Conservation (phyloP, 1,284 basidiomycete species). For the Leucoagaricus sp. region DNA sequence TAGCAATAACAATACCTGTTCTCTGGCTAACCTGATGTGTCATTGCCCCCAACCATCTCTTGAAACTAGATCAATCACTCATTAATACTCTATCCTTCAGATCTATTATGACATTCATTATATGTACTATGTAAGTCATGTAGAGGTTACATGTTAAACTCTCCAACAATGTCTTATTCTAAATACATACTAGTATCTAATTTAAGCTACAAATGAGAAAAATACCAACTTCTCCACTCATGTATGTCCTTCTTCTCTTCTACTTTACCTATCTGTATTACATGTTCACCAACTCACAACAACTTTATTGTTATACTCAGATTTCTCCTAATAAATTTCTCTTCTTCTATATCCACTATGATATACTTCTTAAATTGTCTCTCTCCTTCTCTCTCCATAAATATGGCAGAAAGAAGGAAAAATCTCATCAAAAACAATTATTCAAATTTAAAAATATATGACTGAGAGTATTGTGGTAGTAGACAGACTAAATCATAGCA, state of each 20-base stretch:
- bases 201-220: constrained; percentile 75
- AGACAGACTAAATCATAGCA: constrained; percentile 76
- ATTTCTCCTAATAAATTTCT: constrained; percentile 62
- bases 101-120: no score
- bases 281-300: no score
- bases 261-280: not conserved
- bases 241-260: constrained; percentile 36
- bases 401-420: constrained; percentile 91
- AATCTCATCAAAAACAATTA: constrained; percentile 67
- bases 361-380: constrained; percentile 73
- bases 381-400: constrained; percentile 76
- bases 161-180: no score
- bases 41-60: no score
- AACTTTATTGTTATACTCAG: constrained; percentile 45
- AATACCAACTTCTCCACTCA: constrained; percentile 71
- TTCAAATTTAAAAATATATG: constrained; percentile 69
- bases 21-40: no score
- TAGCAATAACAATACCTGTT: no score
- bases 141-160: no score
- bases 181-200: constrained; percentile 78
- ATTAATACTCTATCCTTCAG: no score
- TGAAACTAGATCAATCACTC: no score
- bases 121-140: no score
- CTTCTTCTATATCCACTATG: constrained; percentile 77
- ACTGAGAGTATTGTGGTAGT: constrained; percentile 60